phyloP scores from a whole-genome alignment of 495 filamentous ascomycete genomes.

The Aspergillus olivimuriae region DNA sequence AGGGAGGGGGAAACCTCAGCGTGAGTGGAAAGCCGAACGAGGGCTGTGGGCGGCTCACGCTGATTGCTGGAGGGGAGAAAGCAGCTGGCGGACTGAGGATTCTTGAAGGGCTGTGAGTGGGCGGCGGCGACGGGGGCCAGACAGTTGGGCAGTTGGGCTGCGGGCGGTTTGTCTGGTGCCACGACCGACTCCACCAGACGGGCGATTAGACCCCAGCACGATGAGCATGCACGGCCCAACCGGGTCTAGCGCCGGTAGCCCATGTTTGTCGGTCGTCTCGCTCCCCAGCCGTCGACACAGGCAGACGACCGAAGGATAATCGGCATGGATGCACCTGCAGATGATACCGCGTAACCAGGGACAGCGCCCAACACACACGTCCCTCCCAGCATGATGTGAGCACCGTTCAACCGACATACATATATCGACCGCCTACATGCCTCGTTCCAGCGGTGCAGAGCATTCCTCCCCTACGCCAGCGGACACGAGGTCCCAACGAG shows the following conservation, averaged over 20 bases:
- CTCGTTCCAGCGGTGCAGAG: no score
- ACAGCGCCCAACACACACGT: no score
- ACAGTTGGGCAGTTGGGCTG: constrained; percentile 37
- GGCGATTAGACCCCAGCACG: constrained; percentile 11
- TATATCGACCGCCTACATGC: no score
- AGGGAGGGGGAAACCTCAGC: constrained; percentile 7
- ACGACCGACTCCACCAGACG: constrained; percentile 31
- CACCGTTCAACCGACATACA: no score
- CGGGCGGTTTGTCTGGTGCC: constrained; percentile 38
- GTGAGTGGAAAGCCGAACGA: constrained; percentile 11
- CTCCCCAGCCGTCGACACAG: not conserved
- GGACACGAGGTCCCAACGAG: no score
- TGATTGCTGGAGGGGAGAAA: constrained; percentile 9
- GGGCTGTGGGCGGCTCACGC: constrained; percentile 13
- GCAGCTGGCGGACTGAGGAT: no score
- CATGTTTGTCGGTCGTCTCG: not conserved
- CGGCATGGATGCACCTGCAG: no score
- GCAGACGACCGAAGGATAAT: not conserved
- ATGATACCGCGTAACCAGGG: no score
- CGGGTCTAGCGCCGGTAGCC: constrained; percentile 20
- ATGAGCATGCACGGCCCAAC: constrained; percentile 35
- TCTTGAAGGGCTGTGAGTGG: no score
- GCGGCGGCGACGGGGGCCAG: constrained; percentile 12
- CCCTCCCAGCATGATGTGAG: no score
- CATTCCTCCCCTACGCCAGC: no score